Evolutionary conservation across 352 stramenopile species (phyloP).

Genomic region (Phytophthora macrochlamydospora): DNA sequence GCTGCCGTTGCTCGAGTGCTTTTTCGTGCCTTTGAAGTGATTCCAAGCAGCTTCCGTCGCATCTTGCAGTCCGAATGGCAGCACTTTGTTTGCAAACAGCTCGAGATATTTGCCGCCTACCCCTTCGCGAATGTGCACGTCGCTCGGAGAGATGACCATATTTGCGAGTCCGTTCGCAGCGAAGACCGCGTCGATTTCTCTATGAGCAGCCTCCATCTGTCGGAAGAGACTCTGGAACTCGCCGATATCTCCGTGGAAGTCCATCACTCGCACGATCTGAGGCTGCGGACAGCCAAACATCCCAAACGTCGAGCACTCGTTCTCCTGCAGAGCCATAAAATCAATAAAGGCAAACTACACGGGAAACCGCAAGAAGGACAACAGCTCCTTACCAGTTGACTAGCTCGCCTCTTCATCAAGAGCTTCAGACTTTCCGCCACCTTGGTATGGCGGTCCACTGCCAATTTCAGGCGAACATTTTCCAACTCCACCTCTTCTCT

Average conservation of each 20-base stretch:
- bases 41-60: conserved; percentile 25
- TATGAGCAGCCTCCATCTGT: conserved; percentile 18
- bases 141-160: conserved; percentile 23
- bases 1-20: conserved; percentile 30
- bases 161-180: conserved; percentile 20
- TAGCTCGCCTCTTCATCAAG: conserved; percentile 34
- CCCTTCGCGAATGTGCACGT: conserved; percentile 26
- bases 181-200: conserved; percentile 31
- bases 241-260: conserved; percentile 17
- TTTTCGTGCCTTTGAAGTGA: conserved; percentile 34
- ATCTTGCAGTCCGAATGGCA: conserved; percentile 28
- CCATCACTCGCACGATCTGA: conserved; percentile 13
- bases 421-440: conserved; percentile 38
- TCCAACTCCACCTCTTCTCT: conserved; percentile 32
- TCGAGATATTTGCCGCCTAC: conserved; percentile 28
- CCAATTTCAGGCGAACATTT: conserved; percentile 33
- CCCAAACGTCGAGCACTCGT: conserved; percentile 16
- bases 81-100: conserved; percentile 30
- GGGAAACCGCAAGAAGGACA: neutral
- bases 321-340: conserved; percentile 5
- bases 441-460: conserved; percentile 48
- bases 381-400: conserved; percentile 12
- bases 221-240: conserved; percentile 29
- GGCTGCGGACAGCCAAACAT: conserved; percentile 7
- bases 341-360: neutral